Evolutionary conservation across 2,329 filamentous ascomycete species (phyloP), one percentile per base, ranked within the genome.

Genomic region (Beauveria bassiana): DNA sequence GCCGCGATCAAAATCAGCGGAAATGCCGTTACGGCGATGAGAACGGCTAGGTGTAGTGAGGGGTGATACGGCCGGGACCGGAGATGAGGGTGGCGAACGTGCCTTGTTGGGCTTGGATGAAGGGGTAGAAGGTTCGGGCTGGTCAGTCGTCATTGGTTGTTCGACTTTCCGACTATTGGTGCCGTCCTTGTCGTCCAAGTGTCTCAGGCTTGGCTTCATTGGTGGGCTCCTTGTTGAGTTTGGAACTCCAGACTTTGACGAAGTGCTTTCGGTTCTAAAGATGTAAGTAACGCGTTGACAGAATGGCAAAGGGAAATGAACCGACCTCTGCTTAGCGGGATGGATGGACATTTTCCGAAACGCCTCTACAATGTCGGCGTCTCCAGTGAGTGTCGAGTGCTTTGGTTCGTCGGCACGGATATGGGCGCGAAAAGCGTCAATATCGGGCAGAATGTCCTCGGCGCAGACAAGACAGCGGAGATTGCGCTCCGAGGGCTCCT

Each of bases 341-440:
- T 65, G 62, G 22, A 67, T 49, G 9, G 67, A 62, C 47, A 67
- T 65, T 22, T 61, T 67, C 12, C 65, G 62, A 40, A 70, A 70
- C 2, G 65, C 68, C 45, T 66, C 61, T n/a, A 67, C 64, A 12
- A 72, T 67, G n/a, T 65, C 69, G 2, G 65, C 51, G 5, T 72
- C 68, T 2, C 64, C 65, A 4, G 62, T 61, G 20, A 70, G 65
- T 31, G 40, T 63, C 5, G 64, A 50, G 20, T 71, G 69, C 5
- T 64, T 66, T 1, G 61, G 20, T 7, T 43, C 26, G 20, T 70
- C 62, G 1, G 53, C 59, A 2, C 61, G 62, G 40, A 69, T 63
- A 38, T 74, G 72, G 1, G 62, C 57, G 16, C 63, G 66, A 62
- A 73, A 73, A 3, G 64, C 64, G 12, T 69, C 66, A 7, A 73